Evolutionary conservation across 2,329 filamentous ascomycete species (phyloP).

Genomic region (Botrytis cinerea): DNA sequence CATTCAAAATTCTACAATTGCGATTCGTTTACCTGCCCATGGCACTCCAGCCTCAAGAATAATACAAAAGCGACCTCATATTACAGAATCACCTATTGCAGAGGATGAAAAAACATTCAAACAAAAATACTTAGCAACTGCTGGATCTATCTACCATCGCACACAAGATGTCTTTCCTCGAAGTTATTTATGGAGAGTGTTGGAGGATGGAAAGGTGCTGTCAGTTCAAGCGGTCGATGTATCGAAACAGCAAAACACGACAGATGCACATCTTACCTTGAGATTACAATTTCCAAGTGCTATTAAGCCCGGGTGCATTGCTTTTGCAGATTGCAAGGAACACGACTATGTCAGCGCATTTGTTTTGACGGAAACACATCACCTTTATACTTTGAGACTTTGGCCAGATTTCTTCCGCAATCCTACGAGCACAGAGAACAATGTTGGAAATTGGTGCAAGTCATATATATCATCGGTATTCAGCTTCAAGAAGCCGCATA

Average conservation of each 20-base stretch:
- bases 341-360: slow-evolving; percentile 78
- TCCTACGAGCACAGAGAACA: slow-evolving; percentile 67
- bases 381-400: slow-evolving; percentile 81
- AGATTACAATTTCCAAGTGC: slow-evolving; percentile 74
- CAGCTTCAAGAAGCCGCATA: slow-evolving; percentile 75
- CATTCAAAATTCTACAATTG: slow-evolving; percentile 67
- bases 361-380: slow-evolving; percentile 74
- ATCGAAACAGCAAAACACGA: slow-evolving; percentile 63
- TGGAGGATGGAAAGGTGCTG: slow-evolving; percentile 77
- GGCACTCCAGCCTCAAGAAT: slow-evolving; percentile 42
- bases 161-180: slow-evolving; percentile 73
- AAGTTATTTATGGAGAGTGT: slow-evolving; percentile 86
- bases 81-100: slow-evolving; percentile 45
- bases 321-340: slow-evolving; percentile 76
- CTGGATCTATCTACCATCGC: slow-evolving; percentile 84
- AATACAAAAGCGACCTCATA: slow-evolving; percentile 47
- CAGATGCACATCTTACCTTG: slow-evolving; percentile 73
- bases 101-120: slow-evolving; percentile 77
- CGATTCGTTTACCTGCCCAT: slow-evolving; percentile 65
- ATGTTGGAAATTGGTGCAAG: slow-evolving; percentile 76
- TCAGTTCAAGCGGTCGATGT: slow-evolving; percentile 84
- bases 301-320: slow-evolving; percentile 76
- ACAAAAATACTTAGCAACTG: slow-evolving; percentile 69
- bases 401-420: slow-evolving; percentile 80
- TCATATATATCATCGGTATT: slow-evolving; percentile 72